Base-by-base conservation (phyloP, 2,329 filamentous ascomycete genomes). In the Sphaerulina musiva region DNA sequence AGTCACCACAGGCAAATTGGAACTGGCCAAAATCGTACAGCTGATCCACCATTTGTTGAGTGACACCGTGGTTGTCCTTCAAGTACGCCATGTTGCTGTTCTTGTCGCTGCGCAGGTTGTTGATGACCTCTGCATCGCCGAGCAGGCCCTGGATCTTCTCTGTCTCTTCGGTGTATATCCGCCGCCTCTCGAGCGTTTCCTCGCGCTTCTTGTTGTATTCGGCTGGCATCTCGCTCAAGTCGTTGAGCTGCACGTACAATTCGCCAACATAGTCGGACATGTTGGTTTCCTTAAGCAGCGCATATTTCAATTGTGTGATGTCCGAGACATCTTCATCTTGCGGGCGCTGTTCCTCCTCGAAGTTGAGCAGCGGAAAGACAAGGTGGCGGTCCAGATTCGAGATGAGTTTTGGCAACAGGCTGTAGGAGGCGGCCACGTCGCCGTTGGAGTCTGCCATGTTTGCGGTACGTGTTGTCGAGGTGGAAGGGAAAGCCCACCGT, bases 231-330 rank as follows among this genome's bases (percentile, higher is more conserved):
- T 88, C 81, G 57, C 86, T 80, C 61, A 89, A 82, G 65, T 85
- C 80, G 77, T 97, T 84, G 63, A 98, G 83, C 69, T 96, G 87
- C 71, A 87, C 87, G 79, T 95, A 89, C 63, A 98, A 78, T 68
- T 86, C 87, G 69, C 91, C 91, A 51, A 97, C 89, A 72, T 95
- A 98, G 75, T 98, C 93, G 68, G 87, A 93, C 93, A 98, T 98
- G 80, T 97, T 96, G 68, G 93, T 97, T 73, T 90, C 85, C 78
- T 95, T 92, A 64, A 98, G 83, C 55, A 98, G 84, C 75, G 92
- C 86, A 73, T 92, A 95, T 75, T 95, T 95, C 66, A 90, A 84
- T 70, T 87, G 83, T 60, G 86, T 85, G 66, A 95, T 85, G 72
- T 91, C 85, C 66, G 78, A 78, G 53, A 81, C 74, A 71, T 90